Conservation (phyloP, 164 flowering plant species). For the Kingdonia uniflora region DNA sequence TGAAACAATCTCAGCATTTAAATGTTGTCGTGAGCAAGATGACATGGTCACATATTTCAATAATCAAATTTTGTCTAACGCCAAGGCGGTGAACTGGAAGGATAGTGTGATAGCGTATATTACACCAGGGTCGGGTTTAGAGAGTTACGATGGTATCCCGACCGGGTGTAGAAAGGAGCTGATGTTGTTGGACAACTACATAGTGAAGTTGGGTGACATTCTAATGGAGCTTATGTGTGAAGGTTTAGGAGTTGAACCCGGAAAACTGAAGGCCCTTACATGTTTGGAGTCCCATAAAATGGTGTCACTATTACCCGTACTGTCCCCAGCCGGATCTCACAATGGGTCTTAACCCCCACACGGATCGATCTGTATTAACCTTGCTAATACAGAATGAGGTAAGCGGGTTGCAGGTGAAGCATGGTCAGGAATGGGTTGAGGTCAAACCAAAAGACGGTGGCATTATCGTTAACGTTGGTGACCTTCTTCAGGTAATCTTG, state of each 20-base stretch:
- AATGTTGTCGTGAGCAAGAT: conserved; percentile 7
- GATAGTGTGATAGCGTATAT: conserved; percentile 17
- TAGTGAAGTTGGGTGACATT: conserved; percentile 12
- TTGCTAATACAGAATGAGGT: conserved; percentile 19
- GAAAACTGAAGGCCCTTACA: conserved; percentile 22
- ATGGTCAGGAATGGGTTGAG: too few relatives aligned
- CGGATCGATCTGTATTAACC: conserved; percentile 15
- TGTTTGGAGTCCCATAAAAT: conserved; percentile 10
- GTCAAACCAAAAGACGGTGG: conserved; percentile 11
- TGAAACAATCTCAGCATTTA: conserved; percentile 1
- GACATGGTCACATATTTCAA: conserved; percentile 10
- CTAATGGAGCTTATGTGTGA: conserved; percentile 25
- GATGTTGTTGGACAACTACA: conserved; percentile 16
- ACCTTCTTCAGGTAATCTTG: conserved; percentile 15
- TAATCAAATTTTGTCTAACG: conserved; percentile 17
- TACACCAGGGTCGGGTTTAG: conserved; percentile 14
- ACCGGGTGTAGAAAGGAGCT: conserved; percentile 19
- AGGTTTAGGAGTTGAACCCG: conserved; percentile 24
- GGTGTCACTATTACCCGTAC: conserved; percentile 22
- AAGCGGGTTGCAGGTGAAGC: conserved; percentile 10
- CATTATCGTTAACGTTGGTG: conserved; percentile 12
- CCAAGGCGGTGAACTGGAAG: conserved; percentile 25
- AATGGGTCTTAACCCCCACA: conserved; percentile 17
- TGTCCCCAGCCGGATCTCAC: conserved; percentile 29
- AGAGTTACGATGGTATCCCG: conserved; percentile 15